Evolutionary conservation across 805 yeast genomes (phyloP).

Genomic region (Saturnispora diversa): DNA sequence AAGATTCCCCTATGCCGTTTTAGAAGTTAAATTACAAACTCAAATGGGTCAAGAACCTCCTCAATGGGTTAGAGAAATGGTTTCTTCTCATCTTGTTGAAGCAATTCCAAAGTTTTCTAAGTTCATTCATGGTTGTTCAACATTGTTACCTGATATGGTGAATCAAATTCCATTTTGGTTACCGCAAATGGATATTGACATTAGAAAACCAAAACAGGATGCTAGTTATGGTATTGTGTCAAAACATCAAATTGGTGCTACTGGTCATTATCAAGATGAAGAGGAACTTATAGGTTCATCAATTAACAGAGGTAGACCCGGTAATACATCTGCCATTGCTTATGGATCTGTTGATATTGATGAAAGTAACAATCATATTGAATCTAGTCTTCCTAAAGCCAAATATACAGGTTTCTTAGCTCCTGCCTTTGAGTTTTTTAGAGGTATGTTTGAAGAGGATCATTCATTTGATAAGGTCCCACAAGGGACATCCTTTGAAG

Average conservation of each 20-base stretch:
- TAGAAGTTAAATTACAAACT: conserved; percentile 95
- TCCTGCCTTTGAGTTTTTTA: conserved; percentile 16
- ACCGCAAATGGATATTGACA: conserved; percentile 95
- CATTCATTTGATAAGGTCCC: conserved; percentile 50
- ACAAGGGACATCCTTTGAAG: conserved; percentile 54
- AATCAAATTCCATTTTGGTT: conserved; percentile 91
- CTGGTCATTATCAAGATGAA: conserved; percentile 57
- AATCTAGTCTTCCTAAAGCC: conserved; percentile 16
- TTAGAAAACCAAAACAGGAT: conserved; percentile 71
- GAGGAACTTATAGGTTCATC: conserved; percentile 50
- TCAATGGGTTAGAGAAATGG: conserved; percentile 89
- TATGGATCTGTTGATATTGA: conserved; percentile 29
- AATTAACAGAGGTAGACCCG: conserved; percentile 9
- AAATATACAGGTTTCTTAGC: conserved; percentile 14
- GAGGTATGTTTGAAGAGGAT: conserved; percentile 27
- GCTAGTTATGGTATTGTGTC: conserved; percentile 59
- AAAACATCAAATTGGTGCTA: conserved; percentile 27
- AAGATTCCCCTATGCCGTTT: conserved; percentile 93
- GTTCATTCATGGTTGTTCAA: conserved; percentile 93
- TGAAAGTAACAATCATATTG: conserved; percentile 25
- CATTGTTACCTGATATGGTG: conserved; percentile 78
- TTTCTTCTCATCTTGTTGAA: conserved; percentile 87
- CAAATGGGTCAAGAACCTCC: conserved; percentile 99
- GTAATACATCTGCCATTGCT: conserved; percentile 2
- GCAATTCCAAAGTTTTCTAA: conserved; percentile 98